A percentile compares a stretch with the other conserved stretches of the same genome.
Evolutionary conservation across 2,329 filamentous ascomycete genomes (phyloP).

Genomic region (Lasiodiplodia theobromae): DNA sequence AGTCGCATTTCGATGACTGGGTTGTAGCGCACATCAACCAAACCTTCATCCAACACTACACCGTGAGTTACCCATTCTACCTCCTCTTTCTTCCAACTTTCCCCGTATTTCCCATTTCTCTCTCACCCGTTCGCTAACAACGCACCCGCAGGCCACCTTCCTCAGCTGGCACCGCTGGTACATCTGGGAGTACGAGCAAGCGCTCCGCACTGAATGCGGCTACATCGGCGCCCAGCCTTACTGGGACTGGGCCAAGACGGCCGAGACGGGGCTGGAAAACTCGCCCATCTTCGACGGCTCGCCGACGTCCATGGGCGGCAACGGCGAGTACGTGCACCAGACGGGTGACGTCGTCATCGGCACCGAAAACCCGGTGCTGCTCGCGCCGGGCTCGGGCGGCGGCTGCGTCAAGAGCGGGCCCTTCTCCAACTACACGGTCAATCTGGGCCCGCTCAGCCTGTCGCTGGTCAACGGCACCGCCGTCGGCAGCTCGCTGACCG

Average conservation of each 20-base stretch:
- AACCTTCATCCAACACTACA: conserved; percentile 44
- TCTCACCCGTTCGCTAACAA: conserved; percentile 15
- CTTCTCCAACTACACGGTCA: conserved; percentile 56
- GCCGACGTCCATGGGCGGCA: conserved; percentile 54
- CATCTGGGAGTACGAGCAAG: conserved; percentile 51
- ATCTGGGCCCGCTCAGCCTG: conserved; percentile 55
- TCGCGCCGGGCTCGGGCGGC: conserved; percentile 61
- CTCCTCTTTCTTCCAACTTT: neutral
- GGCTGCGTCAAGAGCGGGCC: conserved; percentile 62
- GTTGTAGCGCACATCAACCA: conserved; percentile 46
- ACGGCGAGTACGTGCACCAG: conserved; percentile 44
- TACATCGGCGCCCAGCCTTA: conserved; percentile 55
- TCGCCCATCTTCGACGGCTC: conserved; percentile 65
- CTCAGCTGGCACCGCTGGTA: conserved; percentile 53
- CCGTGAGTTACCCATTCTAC: conserved; percentile 33
- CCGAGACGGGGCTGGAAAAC: conserved; percentile 33
- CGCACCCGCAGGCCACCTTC: conserved; percentile 40
- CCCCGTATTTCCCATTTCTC: neutral
- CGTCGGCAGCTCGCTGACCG: conserved; percentile 21
- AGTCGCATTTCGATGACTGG: conserved; percentile 47
- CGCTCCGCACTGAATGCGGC: conserved; percentile 51
- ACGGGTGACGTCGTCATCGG: conserved; percentile 27
- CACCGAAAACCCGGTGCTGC: conserved; percentile 36
- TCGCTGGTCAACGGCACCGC: conserved; percentile 36
- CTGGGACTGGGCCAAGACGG: conserved; percentile 31